Evolutionary conservation across 1,139 yeast genomes (phyloP).

Genomic region (Pichia kudriavzevii): DNA sequence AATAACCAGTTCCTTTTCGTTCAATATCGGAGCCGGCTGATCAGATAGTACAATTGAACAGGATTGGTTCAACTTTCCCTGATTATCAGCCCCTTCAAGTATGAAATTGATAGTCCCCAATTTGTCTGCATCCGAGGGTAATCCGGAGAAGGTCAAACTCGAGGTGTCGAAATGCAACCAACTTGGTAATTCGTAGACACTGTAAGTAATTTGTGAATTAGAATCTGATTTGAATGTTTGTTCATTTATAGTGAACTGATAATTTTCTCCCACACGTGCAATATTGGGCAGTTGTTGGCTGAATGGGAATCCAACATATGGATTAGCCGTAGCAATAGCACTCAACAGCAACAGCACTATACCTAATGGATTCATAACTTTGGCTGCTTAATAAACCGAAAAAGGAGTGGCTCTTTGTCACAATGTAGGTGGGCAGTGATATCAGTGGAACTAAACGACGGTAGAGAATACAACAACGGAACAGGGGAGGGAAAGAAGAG

Average conservation of each 20-base stretch:
- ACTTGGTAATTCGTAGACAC: conserved; percentile 52
- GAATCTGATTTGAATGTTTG: conserved; percentile 57
- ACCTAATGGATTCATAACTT: too few species aligned
- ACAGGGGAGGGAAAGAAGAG: too few species aligned
- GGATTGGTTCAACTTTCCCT: conserved; percentile 40
- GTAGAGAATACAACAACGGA: too few species aligned
- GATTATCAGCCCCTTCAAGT: conserved; percentile 58
- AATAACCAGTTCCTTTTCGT: conserved; percentile 35
- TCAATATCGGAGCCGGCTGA: conserved; percentile 40
- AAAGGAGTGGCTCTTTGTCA: too few species aligned
- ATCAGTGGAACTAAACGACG: too few species aligned
- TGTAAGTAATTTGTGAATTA: conserved; percentile 39
- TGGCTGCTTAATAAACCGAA: too few species aligned
- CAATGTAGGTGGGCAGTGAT: too few species aligned
- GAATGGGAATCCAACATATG: conserved; percentile 72
- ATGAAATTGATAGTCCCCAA: conserved; percentile 41
- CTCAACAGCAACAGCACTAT: too few species aligned
- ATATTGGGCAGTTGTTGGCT: conserved; percentile 80
- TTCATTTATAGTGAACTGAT: conserved; percentile 60
- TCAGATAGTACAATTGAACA: conserved; percentile 45
- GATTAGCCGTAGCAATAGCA: too few species aligned
- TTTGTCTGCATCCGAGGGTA: conserved; percentile 39
- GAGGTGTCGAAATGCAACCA: conserved; percentile 72
- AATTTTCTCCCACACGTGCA: conserved; percentile 60
- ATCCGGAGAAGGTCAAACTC: conserved; percentile 61